Conservation (phyloP, 495 filamentous ascomycete species). For the Xylona heveae region DNA sequence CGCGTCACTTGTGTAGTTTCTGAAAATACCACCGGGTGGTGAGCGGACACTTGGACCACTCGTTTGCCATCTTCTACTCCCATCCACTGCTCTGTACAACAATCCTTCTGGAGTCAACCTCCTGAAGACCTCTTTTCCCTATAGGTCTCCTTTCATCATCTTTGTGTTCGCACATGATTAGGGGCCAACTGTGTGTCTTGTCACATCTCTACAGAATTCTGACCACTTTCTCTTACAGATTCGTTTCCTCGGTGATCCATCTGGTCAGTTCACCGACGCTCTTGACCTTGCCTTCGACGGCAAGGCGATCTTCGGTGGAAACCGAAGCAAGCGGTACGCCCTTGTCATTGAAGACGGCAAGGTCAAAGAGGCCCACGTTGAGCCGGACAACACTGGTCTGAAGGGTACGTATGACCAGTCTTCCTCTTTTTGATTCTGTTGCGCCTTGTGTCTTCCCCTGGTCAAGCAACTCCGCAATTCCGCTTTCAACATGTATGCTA, state of each 20-base stretch:
- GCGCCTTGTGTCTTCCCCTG: too few species aligned
- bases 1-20: too few species aligned
- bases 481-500: too few species aligned
- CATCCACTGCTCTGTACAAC: background rate
- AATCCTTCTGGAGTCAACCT: constrained; percentile 1
- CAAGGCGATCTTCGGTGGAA: constrained; percentile 62
- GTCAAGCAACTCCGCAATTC: too few species aligned
- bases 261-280: constrained; percentile 62
- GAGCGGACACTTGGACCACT: too few species aligned
- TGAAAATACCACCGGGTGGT: too few species aligned
- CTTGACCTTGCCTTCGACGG: constrained; percentile 73
- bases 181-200: too few species aligned
- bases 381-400: constrained; percentile 86
- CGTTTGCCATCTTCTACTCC: too few species aligned
- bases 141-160: too few species aligned
- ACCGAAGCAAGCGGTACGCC: constrained; percentile 76
- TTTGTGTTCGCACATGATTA: too few species aligned
- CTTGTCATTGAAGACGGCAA: constrained; percentile 17
- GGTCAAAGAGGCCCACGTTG: constrained; percentile 28
- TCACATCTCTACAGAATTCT: constrained; percentile 8
- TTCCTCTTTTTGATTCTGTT: too few species aligned
- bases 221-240: constrained; percentile 22
- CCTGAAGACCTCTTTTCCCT: too few species aligned
- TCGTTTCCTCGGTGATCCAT: constrained; percentile 81
- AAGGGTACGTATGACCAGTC: constrained; percentile 47